Base-by-base conservation (phyloP, 2,329 filamentous ascomycete genomes). In the Talaromyces sp. region DNA sequence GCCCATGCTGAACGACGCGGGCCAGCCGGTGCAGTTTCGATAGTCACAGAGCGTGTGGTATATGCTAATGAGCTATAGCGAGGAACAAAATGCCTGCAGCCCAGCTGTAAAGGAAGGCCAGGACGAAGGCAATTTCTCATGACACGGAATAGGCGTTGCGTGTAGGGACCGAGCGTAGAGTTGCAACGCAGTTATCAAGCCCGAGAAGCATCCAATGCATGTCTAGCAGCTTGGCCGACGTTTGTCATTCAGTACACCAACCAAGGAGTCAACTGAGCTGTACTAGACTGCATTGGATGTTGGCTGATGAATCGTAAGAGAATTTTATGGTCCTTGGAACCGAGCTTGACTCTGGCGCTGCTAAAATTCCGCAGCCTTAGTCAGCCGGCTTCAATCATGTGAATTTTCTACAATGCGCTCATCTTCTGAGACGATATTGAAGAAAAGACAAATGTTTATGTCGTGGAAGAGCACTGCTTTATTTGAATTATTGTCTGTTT, bases 81-180 rank as follows among this genome's bases (percentile, higher is more conserved):
- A 59, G 59, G 60, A 64, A 64, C 63, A 60, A 61, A 59, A 60
- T 43, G 54, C 65, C 67, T 67, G 66, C 68, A 68, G 66, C 70
- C 68, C 65, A 70, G 66, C 69, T 67, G 67, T 64, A 68, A 68
- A 66, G 70, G 68, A 68, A 68, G 70, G 67, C 71, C 67, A 70
- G 70, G 64, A 65, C 69, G 64, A 62, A 75, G 68, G 68, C 70
- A 76, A 69, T 68, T 69, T 71, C 70, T 74, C 75, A 78, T 78
- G 75, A 75, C 74, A 74, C 72, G 70, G 69, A 65, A 64, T 61
- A 61, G 56, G 62, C 66, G 60, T 26, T 24, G n/a, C 24, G 57
- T 24, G 68, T 65, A 65, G 64, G 56, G 63, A 60, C 50, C 50
- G 51, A 63, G 61, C 64, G 65, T 65, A 62, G 61, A 64, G 69